These are phyloP conservation scores for Sextonia rubra DNA, from an alignment of 164 flowering plant genomes.

Conservation along the genomic window DNA sequence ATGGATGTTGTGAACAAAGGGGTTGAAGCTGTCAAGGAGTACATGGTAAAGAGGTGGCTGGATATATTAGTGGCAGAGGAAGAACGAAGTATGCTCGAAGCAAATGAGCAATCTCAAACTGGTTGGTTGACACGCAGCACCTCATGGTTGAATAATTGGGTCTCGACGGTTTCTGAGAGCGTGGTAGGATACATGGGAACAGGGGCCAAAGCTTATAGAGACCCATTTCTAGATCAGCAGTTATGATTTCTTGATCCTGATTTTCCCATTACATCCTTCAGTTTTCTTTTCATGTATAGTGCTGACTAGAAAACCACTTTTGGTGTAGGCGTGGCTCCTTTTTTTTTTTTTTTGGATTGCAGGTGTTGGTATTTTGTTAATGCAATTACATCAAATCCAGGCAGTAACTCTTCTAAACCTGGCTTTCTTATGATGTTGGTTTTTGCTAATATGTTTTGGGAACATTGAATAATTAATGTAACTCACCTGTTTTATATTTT, in stretches of 20 bases:
- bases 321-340: neutral
- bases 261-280: neutral
- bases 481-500: no score
- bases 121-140: slow-evolving; percentile 81
- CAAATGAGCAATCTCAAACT: slow-evolving; percentile 27
- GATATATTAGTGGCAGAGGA: slow-evolving; percentile 76
- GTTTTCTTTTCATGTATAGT: slow-evolving; percentile 4
- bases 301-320: neutral
- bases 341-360: no score
- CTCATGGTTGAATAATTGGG: slow-evolving; percentile 56
- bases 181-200: slow-evolving; percentile 43
- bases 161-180: slow-evolving; percentile 37
- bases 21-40: slow-evolving; percentile 69
- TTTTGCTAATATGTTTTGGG: no score
- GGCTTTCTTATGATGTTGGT: neutral
- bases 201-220: slow-evolving; percentile 35
- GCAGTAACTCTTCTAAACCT: neutral
- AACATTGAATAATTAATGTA: no score
- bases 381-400: neutral
- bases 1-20: slow-evolving; percentile 60
- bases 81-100: slow-evolving; percentile 34
- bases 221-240: slow-evolving; percentile 72
- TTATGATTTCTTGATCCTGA: slow-evolving; percentile 25
- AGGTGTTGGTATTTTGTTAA: neutral
- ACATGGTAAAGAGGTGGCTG: slow-evolving; percentile 78